A percentile compares a stretch with the other conserved stretches of the same genome.
phyloP scores from a whole-genome alignment of 2,329 filamentous ascomycete species.

The Sordariomycetes sp. region DNA sequence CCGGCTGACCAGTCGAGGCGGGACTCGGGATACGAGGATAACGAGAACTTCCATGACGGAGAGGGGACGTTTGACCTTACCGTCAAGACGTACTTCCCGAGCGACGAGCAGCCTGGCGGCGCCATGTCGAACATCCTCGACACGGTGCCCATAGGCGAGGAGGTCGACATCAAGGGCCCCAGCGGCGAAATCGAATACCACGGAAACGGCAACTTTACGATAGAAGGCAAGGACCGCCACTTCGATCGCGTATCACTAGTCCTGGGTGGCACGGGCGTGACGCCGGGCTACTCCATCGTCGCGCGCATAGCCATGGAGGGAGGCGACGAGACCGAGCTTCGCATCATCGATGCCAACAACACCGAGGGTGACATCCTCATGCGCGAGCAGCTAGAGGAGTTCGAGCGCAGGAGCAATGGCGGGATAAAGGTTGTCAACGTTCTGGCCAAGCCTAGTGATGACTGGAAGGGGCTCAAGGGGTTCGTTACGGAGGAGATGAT shows the following conservation, averaged over 20 bases:
- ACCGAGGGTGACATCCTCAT: constrained; percentile 31
- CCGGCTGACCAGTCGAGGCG: not conserved
- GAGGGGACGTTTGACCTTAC: constrained; percentile 32
- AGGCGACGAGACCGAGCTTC: constrained; percentile 21
- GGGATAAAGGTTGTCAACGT: constrained; percentile 31
- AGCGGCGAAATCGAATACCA: constrained; percentile 35
- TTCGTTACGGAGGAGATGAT: constrained; percentile 25
- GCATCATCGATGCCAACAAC: constrained; percentile 33
- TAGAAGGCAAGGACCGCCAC: constrained; percentile 22
- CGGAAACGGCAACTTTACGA: constrained; percentile 28
- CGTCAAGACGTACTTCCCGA: constrained; percentile 38
- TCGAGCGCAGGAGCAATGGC: constrained; percentile 20
- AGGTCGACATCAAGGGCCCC: constrained; percentile 36
- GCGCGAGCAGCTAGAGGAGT: constrained; percentile 23
- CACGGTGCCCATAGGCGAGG: constrained; percentile 29
- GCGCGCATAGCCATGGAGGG: constrained; percentile 21
- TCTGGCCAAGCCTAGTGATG: constrained; percentile 25
- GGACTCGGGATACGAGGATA: constrained; percentile 18
- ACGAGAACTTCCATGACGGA: constrained; percentile 12
- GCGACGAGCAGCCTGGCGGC: constrained; percentile 31
- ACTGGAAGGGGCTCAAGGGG: constrained; percentile 30
- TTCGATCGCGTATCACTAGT: constrained; percentile 33
- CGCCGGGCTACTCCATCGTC: constrained; percentile 35
- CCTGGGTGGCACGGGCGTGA: constrained; percentile 35
- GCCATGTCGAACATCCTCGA: constrained; percentile 39